A percentile compares a stretch with the other conserved stretches of the same genome.
Evolutionary conservation across 768 basidiomycete species (phyloP).

Genomic region (Mycena sanguinolenta): DNA sequence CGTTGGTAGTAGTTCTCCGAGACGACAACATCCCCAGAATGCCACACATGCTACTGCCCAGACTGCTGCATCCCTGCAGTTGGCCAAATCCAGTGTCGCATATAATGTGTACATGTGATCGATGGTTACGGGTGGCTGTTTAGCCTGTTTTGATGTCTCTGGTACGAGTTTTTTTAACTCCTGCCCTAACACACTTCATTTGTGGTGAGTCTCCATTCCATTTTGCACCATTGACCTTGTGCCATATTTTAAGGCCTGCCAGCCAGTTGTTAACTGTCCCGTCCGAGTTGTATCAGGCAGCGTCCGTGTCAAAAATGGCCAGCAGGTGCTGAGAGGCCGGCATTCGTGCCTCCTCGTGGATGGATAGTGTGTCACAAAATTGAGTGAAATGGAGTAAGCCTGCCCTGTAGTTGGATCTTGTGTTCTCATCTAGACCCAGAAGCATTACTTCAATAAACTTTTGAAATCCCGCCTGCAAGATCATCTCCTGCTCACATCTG

Average conservation of each 20-base stretch:
- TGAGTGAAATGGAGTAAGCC: too few relatives aligned
- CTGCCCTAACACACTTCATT: slow-evolving; percentile 24
- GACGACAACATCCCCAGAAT: slow-evolving; percentile 51
- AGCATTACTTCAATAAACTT: slow-evolving; percentile 20
- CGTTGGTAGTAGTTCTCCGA: slow-evolving; percentile 45
- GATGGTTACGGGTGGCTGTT: slow-evolving; percentile 47
- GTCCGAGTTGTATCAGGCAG: slow-evolving; percentile 30
- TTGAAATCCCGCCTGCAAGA: background rate
- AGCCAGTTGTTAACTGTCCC: slow-evolving; percentile 47
- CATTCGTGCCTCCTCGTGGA: too few relatives aligned
- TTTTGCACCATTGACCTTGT: slow-evolving; percentile 46
- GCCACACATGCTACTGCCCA: too few relatives aligned
- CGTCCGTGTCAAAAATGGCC: too few relatives aligned
- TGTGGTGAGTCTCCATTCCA: slow-evolving; percentile 51
- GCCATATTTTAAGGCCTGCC: slow-evolving; percentile 49
- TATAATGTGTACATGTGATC: slow-evolving; percentile 42
- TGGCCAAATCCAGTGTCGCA: slow-evolving; percentile 37
- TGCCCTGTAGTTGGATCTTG: too few relatives aligned
- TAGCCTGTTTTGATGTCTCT: slow-evolving; percentile 13
- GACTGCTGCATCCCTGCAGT: too few relatives aligned
- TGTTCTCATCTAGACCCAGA: too few relatives aligned
- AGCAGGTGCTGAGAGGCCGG: too few relatives aligned
- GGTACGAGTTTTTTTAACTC: slow-evolving; percentile 40
- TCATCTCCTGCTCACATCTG: background rate
- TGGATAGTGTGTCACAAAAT: too few relatives aligned